Evolutionary conservation across 805 yeast genomes (phyloP).

Genomic region (Saturnispora halmiae): DNA sequence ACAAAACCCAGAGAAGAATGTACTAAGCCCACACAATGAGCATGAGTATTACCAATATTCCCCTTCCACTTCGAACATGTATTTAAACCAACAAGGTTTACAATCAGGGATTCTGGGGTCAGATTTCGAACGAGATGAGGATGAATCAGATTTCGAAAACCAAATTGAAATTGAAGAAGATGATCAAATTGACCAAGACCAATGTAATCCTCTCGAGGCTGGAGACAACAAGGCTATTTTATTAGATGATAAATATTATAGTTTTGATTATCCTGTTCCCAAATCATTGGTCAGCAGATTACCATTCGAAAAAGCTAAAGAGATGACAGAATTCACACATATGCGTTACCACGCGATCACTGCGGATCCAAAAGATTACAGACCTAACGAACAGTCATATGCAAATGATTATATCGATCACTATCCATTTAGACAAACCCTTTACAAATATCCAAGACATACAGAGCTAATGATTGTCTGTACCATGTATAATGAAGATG

Average conservation of each 20-base stretch:
- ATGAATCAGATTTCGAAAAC: slow-evolving; percentile 23
- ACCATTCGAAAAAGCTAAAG: slow-evolving; percentile 32
- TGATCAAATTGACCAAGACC: slow-evolving; percentile 14
- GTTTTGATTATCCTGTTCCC: slow-evolving; percentile 81
- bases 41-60: slow-evolving; percentile 11
- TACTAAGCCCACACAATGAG: slow-evolving; percentile 3
- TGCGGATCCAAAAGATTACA: slow-evolving; percentile 75
- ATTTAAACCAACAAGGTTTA: neutral
- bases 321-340: slow-evolving; percentile 49
- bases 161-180: slow-evolving; percentile 11
- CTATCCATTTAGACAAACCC: slow-evolving; percentile 57
- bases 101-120: slow-evolving; percentile 16
- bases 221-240: slow-evolving; percentile 36
- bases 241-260: slow-evolving; percentile 59
- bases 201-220: slow-evolving; percentile 20
- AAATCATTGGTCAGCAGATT: slow-evolving; percentile 44
- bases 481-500: slow-evolving; percentile 91
- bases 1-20: slow-evolving; percentile 1
- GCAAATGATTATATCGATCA: slow-evolving; percentile 20
- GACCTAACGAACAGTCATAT: slow-evolving; percentile 43
- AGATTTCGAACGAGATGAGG: slow-evolving; percentile 22
- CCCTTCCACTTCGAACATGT: slow-evolving; percentile 9
- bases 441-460: slow-evolving; percentile 63
- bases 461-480: slow-evolving; percentile 82
- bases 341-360: slow-evolving; percentile 92